These are phyloP conservation scores for Scutellaria minor DNA, from an alignment of 257 asterid genomes.

Conservation along the genomic window DNA sequence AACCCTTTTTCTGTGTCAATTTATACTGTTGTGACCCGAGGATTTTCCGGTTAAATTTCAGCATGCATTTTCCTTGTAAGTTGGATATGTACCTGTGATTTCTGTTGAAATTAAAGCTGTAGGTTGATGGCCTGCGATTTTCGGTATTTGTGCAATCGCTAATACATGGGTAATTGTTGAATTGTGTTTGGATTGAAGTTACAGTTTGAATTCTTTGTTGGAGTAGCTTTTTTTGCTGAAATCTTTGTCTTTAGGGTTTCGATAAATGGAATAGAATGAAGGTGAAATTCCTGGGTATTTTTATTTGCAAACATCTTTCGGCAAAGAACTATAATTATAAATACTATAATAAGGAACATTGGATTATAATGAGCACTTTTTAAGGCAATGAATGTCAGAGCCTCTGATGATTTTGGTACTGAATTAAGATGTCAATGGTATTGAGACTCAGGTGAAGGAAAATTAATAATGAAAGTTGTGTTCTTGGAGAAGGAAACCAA, in stretches of 20 bases:
- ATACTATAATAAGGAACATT: neutral
- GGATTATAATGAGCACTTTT: neutral
- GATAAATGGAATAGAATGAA: neutral
- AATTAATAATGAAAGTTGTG: too few relatives aligned
- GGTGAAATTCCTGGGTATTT: slow-evolving; percentile 1
- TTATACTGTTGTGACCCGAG: neutral
- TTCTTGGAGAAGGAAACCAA: neutral
- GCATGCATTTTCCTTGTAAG: neutral
- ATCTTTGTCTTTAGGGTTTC: slow-evolving; percentile 1
- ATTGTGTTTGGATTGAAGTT: slow-evolving; percentile 16
- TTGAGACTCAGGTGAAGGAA: neutral
- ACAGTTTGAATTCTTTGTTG: slow-evolving; percentile 5
- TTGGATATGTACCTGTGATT: slow-evolving; percentile 1
- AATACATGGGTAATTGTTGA: neutral
- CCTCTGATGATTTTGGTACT: neutral
- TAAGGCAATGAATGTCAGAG: neutral
- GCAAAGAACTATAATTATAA: too few relatives aligned
- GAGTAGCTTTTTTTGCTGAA: neutral
- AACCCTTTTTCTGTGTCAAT: neutral
- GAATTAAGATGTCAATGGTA: neutral
- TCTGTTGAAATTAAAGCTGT: neutral
- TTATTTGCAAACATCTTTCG: neutral
- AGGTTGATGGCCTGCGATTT: slow-evolving; percentile 1
- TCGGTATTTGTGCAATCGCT: slow-evolving; percentile 10
- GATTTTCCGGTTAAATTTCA: slow-evolving; percentile 9